Conservation (phyloP, 306 rosid species). For the Hippophae tibetana region DNA sequence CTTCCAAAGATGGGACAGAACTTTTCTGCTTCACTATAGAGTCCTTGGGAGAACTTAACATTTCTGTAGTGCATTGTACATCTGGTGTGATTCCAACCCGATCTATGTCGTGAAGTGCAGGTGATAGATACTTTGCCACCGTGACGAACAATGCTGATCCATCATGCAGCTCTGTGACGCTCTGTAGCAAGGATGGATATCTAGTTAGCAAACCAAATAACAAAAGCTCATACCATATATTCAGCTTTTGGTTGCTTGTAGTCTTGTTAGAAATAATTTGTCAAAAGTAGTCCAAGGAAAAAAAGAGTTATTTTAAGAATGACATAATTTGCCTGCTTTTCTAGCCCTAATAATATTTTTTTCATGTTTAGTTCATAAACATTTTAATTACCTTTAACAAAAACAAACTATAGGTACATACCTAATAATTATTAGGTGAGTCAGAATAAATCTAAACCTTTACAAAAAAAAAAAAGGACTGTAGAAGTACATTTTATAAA, state of each 20-base stretch:
- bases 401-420: too few relatives aligned
- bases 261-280: too few relatives aligned
- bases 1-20: slow-evolving; percentile 55
- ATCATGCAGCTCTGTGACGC: slow-evolving; percentile 85
- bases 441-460: too few relatives aligned
- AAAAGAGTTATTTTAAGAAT: too few relatives aligned
- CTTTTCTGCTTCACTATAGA: slow-evolving; percentile 32
- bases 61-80: slow-evolving; percentile 84
- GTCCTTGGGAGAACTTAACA: slow-evolving; percentile 48
- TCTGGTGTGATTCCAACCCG: slow-evolving; percentile 87
- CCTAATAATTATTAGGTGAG: too few relatives aligned
- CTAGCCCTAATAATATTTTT: too few relatives aligned
- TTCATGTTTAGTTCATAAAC: too few relatives aligned
- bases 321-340: too few relatives aligned
- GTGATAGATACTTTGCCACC: slow-evolving; percentile 86
- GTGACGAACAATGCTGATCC: slow-evolving; percentile 93
- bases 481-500: too few relatives aligned
- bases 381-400: too few relatives aligned
- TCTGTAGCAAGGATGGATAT: slow-evolving; percentile 32
- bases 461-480: too few relatives aligned
- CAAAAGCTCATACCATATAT: background rate
- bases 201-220: background rate
- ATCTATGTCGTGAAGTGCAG: slow-evolving; percentile 88
- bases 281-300: too few relatives aligned
- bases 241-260: background rate